A percentile compares a stretch with the other conserved stretches of the same genome.
phyloP scores from a whole-genome alignment of 176 grass and related monocot species.

The Zea luxurians region DNA sequence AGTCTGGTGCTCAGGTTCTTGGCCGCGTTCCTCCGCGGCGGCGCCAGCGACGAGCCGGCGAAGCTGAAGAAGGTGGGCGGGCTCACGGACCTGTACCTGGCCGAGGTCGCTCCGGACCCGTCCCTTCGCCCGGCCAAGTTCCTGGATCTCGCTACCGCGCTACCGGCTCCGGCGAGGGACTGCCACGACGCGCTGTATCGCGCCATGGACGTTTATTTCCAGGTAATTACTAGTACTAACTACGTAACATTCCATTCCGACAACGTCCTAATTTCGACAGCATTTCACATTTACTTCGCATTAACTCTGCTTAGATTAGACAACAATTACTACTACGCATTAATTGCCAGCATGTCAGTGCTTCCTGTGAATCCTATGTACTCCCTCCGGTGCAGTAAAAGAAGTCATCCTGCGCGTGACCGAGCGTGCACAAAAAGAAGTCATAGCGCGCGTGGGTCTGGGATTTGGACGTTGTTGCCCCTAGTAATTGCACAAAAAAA shows the following conservation, averaged over 20 bases:
- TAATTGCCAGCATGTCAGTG: conserved; percentile 26
- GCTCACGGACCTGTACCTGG: conserved; percentile 78
- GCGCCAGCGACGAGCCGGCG: not conserved
- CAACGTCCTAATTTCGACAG: not conserved
- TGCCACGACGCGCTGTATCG: conserved; percentile 82
- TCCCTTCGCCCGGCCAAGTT: conserved; percentile 68
- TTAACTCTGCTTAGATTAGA: not conserved
- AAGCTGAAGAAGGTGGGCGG: conserved; percentile 68
- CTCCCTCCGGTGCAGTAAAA: too few relatives aligned
- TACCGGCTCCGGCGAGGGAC: conserved; percentile 71
- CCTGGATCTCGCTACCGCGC: conserved; percentile 56
- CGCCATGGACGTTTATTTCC: conserved; percentile 86
- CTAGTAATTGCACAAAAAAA: too few relatives aligned
- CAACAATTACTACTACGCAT: not conserved
- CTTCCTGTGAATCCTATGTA: conserved; percentile 14
- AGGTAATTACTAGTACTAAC: conserved; percentile 39
- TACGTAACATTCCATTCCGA: not conserved
- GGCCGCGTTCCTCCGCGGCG: conserved; percentile 53
- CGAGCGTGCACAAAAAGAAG: too few relatives aligned
- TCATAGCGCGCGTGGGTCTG: too few relatives aligned
- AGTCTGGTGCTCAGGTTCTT: conserved; percentile 66
- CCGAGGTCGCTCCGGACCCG: conserved; percentile 84
- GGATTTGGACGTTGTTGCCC: too few relatives aligned
- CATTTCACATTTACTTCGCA: not conserved
- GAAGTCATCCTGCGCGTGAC: too few relatives aligned